Evolutionary conservation across 2,329 filamentous ascomycete genomes (phyloP), one percentile per base, ranked within the genome.

Genomic region (Aspergillus amoenus): DNA sequence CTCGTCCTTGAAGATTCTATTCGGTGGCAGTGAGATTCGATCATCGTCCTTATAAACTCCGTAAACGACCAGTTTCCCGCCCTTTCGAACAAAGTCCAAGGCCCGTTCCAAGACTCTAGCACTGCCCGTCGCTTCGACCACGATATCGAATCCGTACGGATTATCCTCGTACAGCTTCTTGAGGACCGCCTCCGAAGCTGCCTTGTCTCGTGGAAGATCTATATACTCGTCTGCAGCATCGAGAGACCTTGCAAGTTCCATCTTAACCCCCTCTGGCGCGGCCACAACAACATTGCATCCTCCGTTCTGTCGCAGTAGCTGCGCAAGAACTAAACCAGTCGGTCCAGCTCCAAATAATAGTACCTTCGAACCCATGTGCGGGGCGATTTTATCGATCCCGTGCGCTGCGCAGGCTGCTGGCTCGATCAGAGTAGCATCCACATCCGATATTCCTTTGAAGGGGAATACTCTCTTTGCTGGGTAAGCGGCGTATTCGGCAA

Each of bases 101-200:
- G 86, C 79, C 65, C 87, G 83, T 69, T 90, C 87, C 3, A 91
- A 81, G 45, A 91, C 86, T 72, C 84, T 85, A 44, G 84, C 78
- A 51, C 82, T 87, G n/a, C 88, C 88, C 11, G 88, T 90, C 37
- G 88, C 87, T 76, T 90, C 86, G 22, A 89, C 82, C 21, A 89
- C 86, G 61, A 90, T 85, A 63, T 91, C 88, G 68, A 91, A 91
- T 3, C 88, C 88, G 66, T 90, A 86, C 0, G 87, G 87, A 71
- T 90, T 85, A 45, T 85, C 81, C 41, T 77, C 73, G 76, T 85
- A 85, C 59, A 91, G 76, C 66, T 85, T 77, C 43, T 81, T 27
- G 17, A 46, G 44, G 7, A 46, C 24, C n/a, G n/a, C 44, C n/a
- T n/a, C 44, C 8, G 44, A 24, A 30, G 44, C 44, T 15, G 24